Percentiles rank a stretch among this genome's conserved stretches.
These are phyloP conservation scores for Eucalyptus cladocalyx DNA, from an alignment of 345 rosid genomes.

Conservation along the genomic window DNA sequence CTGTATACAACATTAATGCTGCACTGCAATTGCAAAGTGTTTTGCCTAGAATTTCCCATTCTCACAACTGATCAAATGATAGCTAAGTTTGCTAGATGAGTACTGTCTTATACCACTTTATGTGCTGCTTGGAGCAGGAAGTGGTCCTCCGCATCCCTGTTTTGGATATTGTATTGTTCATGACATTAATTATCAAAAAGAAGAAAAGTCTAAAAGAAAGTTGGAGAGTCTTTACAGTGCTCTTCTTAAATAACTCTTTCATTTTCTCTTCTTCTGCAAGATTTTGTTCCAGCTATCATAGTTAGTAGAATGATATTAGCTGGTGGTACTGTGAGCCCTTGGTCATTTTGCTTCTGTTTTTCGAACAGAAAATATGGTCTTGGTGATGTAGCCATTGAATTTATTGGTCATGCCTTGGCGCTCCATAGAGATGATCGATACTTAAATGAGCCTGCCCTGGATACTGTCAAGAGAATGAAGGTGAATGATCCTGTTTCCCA, in stretches of 20 bases:
- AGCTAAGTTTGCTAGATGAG: not conserved
- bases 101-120: not conserved
- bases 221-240: not conserved
- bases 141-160: not conserved
- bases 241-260: not conserved
- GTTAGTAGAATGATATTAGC: not conserved
- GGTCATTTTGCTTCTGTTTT: not conserved
- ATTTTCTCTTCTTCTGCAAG: not conserved
- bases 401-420: slow-evolving; percentile 95
- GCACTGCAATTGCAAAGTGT: not conserved
- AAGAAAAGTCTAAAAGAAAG: not conserved
- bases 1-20: not conserved
- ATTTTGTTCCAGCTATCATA: not conserved
- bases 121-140: not conserved
- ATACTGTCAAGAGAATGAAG: slow-evolving; percentile 96
- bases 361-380: slow-evolving; percentile 80
- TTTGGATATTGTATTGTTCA: not conserved
- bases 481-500: slow-evolving; percentile 10
- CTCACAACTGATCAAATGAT: not conserved
- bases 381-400: slow-evolving; percentile 76
- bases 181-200: not conserved
- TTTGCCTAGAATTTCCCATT: not conserved
- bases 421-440: slow-evolving; percentile 84
- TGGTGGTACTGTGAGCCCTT: not conserved
- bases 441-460: slow-evolving; percentile 82